A percentile compares a stretch with the other conserved stretches of the same genome.
Conservation (phyloP, 495 filamentous ascomycete species). For the Cairneyella variabilis region DNA sequence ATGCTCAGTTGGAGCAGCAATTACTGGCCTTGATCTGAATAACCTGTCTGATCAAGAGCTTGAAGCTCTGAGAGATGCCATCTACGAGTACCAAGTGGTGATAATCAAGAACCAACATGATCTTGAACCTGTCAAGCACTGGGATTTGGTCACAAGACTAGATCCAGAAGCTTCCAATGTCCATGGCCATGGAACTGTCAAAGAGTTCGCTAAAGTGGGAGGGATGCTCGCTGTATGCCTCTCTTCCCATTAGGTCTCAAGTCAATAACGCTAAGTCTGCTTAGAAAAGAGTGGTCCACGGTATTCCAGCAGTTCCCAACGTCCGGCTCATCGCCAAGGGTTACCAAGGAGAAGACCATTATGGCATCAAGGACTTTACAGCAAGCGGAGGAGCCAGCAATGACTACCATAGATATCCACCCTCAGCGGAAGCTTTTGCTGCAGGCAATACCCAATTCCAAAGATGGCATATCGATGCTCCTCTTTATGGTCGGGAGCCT, state of each 20-base stretch:
- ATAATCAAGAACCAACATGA: slow-evolving; percentile 37
- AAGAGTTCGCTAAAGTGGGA: slow-evolving; percentile 17
- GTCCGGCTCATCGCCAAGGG: slow-evolving; percentile 40
- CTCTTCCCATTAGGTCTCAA: slow-evolving; percentile 2
- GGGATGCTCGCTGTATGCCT: slow-evolving; percentile 25
- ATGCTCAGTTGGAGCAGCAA: slow-evolving; percentile 26
- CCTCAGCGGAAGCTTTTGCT: slow-evolving; percentile 27
- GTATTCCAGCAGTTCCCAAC: slow-evolving; percentile 40
- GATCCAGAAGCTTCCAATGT: slow-evolving; percentile 33
- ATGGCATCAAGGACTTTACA: slow-evolving; percentile 35
- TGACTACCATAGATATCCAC: slow-evolving; percentile 32
- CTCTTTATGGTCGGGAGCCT: slow-evolving; percentile 39
- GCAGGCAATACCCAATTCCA: slow-evolving; percentile 37
- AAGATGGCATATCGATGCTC: slow-evolving; percentile 42
- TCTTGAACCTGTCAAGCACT: slow-evolving; percentile 35
- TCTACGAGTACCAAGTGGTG: slow-evolving; percentile 37
- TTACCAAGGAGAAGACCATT: slow-evolving; percentile 40
- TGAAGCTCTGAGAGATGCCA: slow-evolving; percentile 31
- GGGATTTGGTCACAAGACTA: slow-evolving; percentile 37
- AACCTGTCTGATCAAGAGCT: slow-evolving; percentile 34
- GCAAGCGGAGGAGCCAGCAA: slow-evolving; percentile 31
- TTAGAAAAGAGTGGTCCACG: slow-evolving; percentile 31
- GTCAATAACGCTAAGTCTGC: background rate
- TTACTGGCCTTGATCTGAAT: slow-evolving; percentile 29
- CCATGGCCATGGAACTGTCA: slow-evolving; percentile 36